These are phyloP conservation scores for Thelonectria discophora DNA, from an alignment of 2,329 filamentous ascomycete species.

Conservation along the genomic window DNA sequence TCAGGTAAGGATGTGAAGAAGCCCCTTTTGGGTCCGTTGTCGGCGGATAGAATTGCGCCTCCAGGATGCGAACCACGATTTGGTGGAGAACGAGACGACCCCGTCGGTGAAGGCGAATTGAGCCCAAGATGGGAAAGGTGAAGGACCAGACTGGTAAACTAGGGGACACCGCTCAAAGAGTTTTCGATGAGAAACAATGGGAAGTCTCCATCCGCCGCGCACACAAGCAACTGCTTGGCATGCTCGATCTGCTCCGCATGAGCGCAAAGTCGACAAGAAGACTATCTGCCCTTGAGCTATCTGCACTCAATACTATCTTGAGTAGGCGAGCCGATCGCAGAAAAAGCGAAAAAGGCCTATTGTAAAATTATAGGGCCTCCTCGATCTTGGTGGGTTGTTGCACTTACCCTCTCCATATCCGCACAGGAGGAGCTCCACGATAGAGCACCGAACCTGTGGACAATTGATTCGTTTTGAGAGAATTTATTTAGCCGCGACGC, in stretches of 20 bases:
- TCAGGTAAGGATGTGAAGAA: not conserved
- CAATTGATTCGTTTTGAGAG: not conserved
- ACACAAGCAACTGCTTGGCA: no score
- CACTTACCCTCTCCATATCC: not conserved
- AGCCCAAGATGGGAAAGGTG: conserved; percentile 5
- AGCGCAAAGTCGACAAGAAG: no score
- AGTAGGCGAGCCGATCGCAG: no score
- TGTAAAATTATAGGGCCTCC: not conserved
- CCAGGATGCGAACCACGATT: not conserved
- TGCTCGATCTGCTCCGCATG: no score
- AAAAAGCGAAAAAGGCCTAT: not conserved
- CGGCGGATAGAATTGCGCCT: conserved; percentile 29
- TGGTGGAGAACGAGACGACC: not conserved
- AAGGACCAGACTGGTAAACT: not conserved
- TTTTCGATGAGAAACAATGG: not conserved
- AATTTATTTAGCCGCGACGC: conserved; percentile 6
- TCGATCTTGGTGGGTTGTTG: not conserved
- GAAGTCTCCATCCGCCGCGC: no score
- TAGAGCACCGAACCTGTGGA: not conserved
- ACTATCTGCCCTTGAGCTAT: no score
- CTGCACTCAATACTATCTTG: no score
- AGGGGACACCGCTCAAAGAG: not conserved
- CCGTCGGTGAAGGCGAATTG: not conserved
- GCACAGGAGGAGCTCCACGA: not conserved
- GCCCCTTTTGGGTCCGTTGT: conserved; percentile 31